These are phyloP conservation scores for Harringtonia aguacate DNA, from an alignment of 2,329 filamentous ascomycete species.

Conservation along the genomic window DNA sequence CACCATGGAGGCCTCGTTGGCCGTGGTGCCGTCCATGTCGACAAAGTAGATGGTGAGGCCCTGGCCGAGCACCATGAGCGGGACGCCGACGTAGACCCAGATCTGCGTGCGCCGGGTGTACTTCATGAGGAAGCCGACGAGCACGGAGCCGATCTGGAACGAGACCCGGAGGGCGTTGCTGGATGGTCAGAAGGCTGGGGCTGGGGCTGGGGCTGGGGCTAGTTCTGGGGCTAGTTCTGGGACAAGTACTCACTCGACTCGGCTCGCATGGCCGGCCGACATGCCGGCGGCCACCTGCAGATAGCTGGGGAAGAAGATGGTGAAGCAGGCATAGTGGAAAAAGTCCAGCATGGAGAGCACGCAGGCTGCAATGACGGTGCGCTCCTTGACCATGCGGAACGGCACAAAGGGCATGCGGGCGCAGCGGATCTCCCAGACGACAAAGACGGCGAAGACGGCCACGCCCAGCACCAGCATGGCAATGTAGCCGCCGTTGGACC, in stretches of 20 bases:
- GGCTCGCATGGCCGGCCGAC: constrained; percentile 41
- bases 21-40: constrained; percentile 39
- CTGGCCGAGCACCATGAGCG: constrained; percentile 51
- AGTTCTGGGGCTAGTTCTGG: too few relatives aligned
- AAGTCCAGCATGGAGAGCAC: constrained; percentile 24
- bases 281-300: constrained; percentile 46
- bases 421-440: constrained; percentile 21
- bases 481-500: constrained; percentile 22
- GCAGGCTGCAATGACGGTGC: constrained; percentile 27
- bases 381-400: constrained; percentile 23
- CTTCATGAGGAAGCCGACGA: constrained; percentile 46
- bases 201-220: too few relatives aligned
- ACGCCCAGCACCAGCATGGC: constrained; percentile 21
- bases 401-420: constrained; percentile 27
- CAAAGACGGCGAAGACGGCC: constrained; percentile 1
- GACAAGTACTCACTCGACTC: constrained; percentile 26
- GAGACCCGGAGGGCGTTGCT: constrained; percentile 42
- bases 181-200: constrained; percentile 1
- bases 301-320: constrained; percentile 22
- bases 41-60: constrained; percentile 43
- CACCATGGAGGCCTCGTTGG: constrained; percentile 43
- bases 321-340: constrained; percentile 23
- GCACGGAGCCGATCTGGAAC: constrained; percentile 43
- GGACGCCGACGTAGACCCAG: constrained; percentile 49
- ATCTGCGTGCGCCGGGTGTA: constrained; percentile 47